Evolutionary conservation across 2,329 filamentous ascomycete species (phyloP).

Genomic region (Allantophomopsis lycopodina): DNA sequence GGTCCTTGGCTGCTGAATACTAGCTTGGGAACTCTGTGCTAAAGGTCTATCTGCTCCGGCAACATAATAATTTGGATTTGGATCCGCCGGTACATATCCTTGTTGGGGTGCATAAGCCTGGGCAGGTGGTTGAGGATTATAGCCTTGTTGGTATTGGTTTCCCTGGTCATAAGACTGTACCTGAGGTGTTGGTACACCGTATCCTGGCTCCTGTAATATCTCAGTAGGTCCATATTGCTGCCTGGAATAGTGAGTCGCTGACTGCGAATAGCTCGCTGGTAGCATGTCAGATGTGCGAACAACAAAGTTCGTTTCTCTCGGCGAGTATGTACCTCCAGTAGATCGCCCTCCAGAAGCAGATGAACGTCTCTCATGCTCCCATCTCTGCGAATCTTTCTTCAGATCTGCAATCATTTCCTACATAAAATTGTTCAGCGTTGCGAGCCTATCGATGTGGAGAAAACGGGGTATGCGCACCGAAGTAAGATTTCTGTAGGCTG

Average conservation of each 20-base stretch:
- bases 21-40: no score
- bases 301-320: constrained; percentile 15
- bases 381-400: constrained; percentile 35
- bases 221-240: constrained; percentile 20
- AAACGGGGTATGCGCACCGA: constrained; percentile 38
- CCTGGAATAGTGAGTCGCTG: constrained; percentile 19
- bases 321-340: constrained; percentile 18
- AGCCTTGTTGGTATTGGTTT: constrained; percentile 6
- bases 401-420: constrained; percentile 39
- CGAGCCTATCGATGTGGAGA: constrained; percentile 2
- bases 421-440: constrained; percentile 10
- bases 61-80: constrained; percentile 14
- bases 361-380: constrained; percentile 22
- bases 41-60: constrained; percentile 15
- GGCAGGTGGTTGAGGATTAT: not conserved
- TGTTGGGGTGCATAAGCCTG: constrained; percentile 9
- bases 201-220: constrained; percentile 6
- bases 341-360: constrained; percentile 14
- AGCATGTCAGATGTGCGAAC: constrained; percentile 20
- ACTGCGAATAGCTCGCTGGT: constrained; percentile 20
- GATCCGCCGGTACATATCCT: constrained; percentile 8
- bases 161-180: constrained; percentile 13
- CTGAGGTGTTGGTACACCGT: constrained; percentile 7
- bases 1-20: not conserved
- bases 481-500: constrained; percentile 65